Base-by-base conservation (phyloP, 2,329 filamentous ascomycete species). In the Colletotrichum somersetense region DNA sequence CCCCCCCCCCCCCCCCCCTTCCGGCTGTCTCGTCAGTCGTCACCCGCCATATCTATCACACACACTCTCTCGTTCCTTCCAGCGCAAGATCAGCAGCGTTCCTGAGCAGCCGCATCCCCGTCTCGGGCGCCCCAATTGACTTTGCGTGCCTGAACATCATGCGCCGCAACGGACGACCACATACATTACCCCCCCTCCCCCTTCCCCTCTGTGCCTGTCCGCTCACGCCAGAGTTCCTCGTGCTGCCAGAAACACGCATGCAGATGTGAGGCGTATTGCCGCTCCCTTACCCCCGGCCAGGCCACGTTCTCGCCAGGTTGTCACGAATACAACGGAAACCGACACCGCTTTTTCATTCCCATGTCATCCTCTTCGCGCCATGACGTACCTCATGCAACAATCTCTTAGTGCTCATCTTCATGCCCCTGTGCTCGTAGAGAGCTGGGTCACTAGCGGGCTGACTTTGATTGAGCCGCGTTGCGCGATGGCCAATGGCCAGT, bases 131-230 rank as follows among this genome's bases (percentile, higher is more conserved):
- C 33, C 23, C 62, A 69, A 70, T 70, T 70, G 67, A 61, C 67
- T 70, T 70, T 70, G 20, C n/a, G 67, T 71, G 12, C 67, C 67
- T 71, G 67, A 67, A 56, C 7, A 67, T 62, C 63, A 61, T 40
- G 50, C 56, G 48, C 42, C 40, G 63, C 42, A 46, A 53, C 67
- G 46, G 62, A 11, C 42, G 11, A 33, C 20, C 16, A 26, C 38
- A 40, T 55, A 30, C 30, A 30, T 30, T 30, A 30, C 4, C 48
- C n/a, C 14, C 48, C 38, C n/a, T n/a, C n/a, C 23, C 33, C n/a
- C 1, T 35, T 42, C 16, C 33, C 35, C 42, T 11, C 3, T n/a
- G 42, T 59, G 40, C 40, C 40, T 16, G 16, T 38, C 26, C 23
- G 7, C 11, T 20, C 26, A 30, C 11, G 16, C 18, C 58, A 48